A percentile compares a stretch with the other conserved stretches of the same genome.
Evolutionary conservation across 2,329 filamentous ascomycete species (phyloP).

Genomic region (Fusarium staphyleae): DNA sequence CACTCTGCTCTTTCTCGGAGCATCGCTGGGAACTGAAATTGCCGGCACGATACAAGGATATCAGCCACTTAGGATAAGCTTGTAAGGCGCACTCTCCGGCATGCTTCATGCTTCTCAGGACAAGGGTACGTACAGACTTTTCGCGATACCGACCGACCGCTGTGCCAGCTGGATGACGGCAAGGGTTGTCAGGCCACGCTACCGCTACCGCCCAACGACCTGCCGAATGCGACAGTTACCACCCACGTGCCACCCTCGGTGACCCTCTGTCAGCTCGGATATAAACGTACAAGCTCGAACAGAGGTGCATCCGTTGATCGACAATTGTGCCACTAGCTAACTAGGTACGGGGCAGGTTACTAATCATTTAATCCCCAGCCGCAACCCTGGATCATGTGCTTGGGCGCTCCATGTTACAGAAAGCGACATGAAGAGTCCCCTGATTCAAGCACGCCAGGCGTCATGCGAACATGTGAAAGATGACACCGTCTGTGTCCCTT

Average conservation of each 20-base stretch:
- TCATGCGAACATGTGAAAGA: slow-evolving; percentile 17
- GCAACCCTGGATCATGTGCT: slow-evolving; percentile 16
- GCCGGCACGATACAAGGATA: too few relatives aligned
- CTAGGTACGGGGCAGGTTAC: too few relatives aligned
- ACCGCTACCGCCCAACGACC: slow-evolving; percentile 17
- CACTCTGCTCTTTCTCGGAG: not conserved
- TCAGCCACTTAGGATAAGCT: too few relatives aligned
- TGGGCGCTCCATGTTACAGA: slow-evolving; percentile 8
- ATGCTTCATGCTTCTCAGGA: too few relatives aligned
- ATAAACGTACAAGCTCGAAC: not conserved
- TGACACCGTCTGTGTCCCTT: not conserved
- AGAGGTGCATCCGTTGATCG: slow-evolving; percentile 25
- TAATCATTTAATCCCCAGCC: slow-evolving; percentile 6
- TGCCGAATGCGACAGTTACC: slow-evolving; percentile 21
- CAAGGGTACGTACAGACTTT: too few relatives aligned
- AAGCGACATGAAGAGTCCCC: slow-evolving; percentile 7
- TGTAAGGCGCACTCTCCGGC: too few relatives aligned
- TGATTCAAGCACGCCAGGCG: not conserved
- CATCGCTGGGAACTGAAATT: too few relatives aligned
- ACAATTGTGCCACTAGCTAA: slow-evolving; percentile 29
- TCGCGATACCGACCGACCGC: not conserved
- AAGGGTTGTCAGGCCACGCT: slow-evolving; percentile 8
- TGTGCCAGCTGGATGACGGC: not conserved
- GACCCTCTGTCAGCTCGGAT: slow-evolving; percentile 14
- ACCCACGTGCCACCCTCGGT: not conserved